phyloP scores from a whole-genome alignment of 768 basidiomycete species.

The Thelephora aurantiotincta region DNA sequence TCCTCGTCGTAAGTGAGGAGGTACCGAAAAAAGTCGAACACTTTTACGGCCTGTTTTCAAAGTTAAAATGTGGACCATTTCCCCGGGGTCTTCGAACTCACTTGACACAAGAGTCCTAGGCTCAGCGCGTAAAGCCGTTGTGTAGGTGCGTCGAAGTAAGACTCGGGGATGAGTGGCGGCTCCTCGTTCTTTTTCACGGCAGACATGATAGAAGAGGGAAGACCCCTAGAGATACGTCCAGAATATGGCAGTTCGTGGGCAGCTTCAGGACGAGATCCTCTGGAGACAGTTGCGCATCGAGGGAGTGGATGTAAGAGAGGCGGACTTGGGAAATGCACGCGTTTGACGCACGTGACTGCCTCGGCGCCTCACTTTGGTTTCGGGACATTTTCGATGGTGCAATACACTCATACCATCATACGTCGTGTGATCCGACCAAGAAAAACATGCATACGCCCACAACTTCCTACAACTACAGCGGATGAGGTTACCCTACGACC shows the following conservation, averaged over 20 bases:
- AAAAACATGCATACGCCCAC: no score
- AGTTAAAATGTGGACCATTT: conserved; percentile 47
- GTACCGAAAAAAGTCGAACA: conserved; percentile 50
- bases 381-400: no score
- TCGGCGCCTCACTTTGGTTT: no score
- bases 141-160: conserved; percentile 59
- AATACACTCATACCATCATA: no score
- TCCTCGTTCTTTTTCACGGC: conserved; percentile 1
- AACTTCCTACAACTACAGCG: no score
- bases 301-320: no score
- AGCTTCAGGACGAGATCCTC: no score
- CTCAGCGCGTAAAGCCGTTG: conserved; percentile 72
- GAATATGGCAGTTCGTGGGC: not conserved
- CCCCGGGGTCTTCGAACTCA: conserved; percentile 48
- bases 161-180: conserved; percentile 52
- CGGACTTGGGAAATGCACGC: no score
- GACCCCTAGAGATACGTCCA: not conserved
- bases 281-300: no score
- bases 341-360: no score
- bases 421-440: no score
- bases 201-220: conserved; percentile 4
- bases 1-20: conserved; percentile 32
- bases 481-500: no score
- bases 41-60: conserved; percentile 50
- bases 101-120: conserved; percentile 66